Conservation (phyloP, 208 protist genomes). For the Naegleria gruberi region DNA sequence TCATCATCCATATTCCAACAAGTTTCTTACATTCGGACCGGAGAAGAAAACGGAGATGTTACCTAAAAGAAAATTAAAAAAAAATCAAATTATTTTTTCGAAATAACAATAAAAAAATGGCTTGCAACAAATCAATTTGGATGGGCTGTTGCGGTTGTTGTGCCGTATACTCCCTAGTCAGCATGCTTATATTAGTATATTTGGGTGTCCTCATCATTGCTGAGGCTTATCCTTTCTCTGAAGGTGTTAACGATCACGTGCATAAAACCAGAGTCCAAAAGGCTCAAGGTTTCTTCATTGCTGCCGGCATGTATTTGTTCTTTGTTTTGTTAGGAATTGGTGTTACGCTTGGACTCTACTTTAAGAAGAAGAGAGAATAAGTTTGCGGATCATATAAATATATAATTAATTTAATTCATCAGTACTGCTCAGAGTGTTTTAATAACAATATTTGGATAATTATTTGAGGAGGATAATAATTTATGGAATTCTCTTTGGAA, state of each 20-base stretch:
- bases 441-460: too few species aligned
- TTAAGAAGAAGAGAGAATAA: conserved; percentile 6
- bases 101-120: not conserved
- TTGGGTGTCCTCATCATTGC: not conserved
- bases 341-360: not conserved
- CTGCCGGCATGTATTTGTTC: not conserved
- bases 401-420: too few species aligned
- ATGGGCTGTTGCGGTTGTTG: not conserved
- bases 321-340: not conserved
- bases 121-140: not conserved
- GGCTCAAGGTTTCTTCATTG: not conserved
- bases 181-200: not conserved
- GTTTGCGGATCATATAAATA: too few species aligned
- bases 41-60: too few species aligned
- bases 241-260: not conserved
- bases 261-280: not conserved
- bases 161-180: not conserved
- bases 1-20: too few species aligned
- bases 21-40: too few species aligned
- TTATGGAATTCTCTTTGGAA: too few species aligned
- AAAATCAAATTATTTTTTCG: not conserved
- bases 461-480: too few species aligned
- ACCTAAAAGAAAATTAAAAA: not conserved
- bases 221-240: not conserved
- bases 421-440: too few species aligned